phyloP scores from a whole-genome alignment of 1,284 basidiomycete genomes.

The Cutaneotrichosporon daszewskae region DNA sequence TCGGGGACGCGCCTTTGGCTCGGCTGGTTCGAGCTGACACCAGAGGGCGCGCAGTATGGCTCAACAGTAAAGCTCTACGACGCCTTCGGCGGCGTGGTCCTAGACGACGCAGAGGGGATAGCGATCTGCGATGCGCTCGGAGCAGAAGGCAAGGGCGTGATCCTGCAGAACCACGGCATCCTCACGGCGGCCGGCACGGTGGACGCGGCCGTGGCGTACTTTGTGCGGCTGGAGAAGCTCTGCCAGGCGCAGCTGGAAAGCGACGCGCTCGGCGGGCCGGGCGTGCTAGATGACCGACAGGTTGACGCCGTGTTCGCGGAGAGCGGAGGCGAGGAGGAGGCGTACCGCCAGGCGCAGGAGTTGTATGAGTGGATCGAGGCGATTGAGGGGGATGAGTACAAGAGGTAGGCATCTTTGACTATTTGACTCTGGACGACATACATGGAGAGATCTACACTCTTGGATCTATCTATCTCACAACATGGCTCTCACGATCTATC shows the following conservation, averaged over 20 bases:
- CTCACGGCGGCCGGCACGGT: constrained; percentile 23
- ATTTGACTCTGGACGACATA: not conserved
- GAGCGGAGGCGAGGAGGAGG: constrained; percentile 51
- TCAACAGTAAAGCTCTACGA: constrained; percentile 34
- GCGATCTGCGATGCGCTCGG: constrained; percentile 46
- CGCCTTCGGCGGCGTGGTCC: constrained; percentile 47
- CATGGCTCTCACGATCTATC: too few relatives aligned
- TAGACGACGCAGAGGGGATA: constrained; percentile 44
- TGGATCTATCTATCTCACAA: too few relatives aligned
- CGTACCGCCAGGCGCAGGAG: constrained; percentile 17
- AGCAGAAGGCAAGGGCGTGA: constrained; percentile 36
- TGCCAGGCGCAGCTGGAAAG: constrained; percentile 32
- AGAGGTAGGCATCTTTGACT: constrained; percentile 3
- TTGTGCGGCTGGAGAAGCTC: constrained; percentile 26
- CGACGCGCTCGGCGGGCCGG: constrained; percentile 36
- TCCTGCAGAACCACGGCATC: constrained; percentile 43
- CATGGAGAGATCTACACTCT: too few relatives aligned
- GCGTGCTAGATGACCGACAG: constrained; percentile 55
- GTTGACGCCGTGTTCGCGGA: constrained; percentile 55
- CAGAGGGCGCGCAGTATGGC: constrained; percentile 32
- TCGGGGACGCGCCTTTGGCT: too few relatives aligned
- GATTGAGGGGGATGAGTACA: constrained; percentile 17
- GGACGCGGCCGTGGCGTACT: constrained; percentile 31
- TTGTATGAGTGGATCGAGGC: constrained; percentile 21
- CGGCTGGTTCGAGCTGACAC: too few relatives aligned